A percentile compares a stretch with the other conserved stretches of the same genome.
These are phyloP conservation scores for Xylariaceae sp. DNA, from an alignment of 2,329 filamentous ascomycete genomes.

Conservation along the genomic window DNA sequence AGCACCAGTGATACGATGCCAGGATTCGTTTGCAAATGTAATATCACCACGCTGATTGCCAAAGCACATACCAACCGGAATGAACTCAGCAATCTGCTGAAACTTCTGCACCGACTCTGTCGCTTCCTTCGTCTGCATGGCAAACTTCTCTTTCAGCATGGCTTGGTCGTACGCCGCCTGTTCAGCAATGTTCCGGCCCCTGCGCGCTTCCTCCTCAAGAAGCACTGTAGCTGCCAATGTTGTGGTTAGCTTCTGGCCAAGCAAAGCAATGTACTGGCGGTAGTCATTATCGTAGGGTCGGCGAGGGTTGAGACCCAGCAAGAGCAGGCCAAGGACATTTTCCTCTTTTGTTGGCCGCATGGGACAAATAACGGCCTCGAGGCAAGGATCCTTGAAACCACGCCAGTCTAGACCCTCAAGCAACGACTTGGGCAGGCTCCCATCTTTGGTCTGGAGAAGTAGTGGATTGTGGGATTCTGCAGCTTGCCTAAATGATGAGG, in stretches of 20 bases:
- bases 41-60: conserved; percentile 66
- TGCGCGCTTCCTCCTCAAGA: conserved; percentile 70
- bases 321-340: conserved; percentile 66
- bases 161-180: conserved; percentile 69
- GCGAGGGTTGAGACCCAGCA: conserved; percentile 71
- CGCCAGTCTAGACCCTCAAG: conserved; percentile 63
- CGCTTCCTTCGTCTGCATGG: conserved; percentile 54
- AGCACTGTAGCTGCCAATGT: conserved; percentile 71
- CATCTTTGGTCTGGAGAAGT: conserved; percentile 47
- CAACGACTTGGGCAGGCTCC: conserved; percentile 59
- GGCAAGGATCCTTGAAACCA: conserved; percentile 66
- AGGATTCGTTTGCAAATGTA: conserved; percentile 72
- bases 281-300: conserved; percentile 76
- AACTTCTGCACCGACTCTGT: conserved; percentile 65
- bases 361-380: conserved; percentile 68
- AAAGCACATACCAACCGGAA: conserved; percentile 75
- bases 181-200: conserved; percentile 59
- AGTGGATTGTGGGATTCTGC: conserved; percentile 43
- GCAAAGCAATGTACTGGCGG: conserved; percentile 62
- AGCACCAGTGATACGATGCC: conserved; percentile 55
- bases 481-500: conserved; percentile 44
- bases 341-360: conserved; percentile 70
- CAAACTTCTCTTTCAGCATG: conserved; percentile 66
- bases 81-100: conserved; percentile 71
- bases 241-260: conserved; percentile 62